These are phyloP conservation scores for Lolium rigidum DNA, from an alignment of 176 grass and related monocot genomes.

Conservation along the genomic window DNA sequence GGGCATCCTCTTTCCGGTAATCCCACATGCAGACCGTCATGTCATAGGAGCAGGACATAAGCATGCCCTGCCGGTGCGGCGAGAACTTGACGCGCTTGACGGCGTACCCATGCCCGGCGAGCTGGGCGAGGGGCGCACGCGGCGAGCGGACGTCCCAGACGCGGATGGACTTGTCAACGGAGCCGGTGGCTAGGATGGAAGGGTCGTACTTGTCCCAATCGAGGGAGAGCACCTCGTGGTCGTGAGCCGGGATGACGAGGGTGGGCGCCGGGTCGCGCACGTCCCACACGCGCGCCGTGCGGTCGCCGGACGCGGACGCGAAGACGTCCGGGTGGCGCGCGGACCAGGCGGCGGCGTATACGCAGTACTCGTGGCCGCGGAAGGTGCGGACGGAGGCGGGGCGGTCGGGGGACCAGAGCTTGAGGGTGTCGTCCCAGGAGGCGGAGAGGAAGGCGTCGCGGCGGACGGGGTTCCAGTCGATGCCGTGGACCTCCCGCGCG, in stretches of 20 bases:
- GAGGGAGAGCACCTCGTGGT: constrained; percentile 27
- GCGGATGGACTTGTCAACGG: constrained; percentile 85
- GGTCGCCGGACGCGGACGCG: constrained; percentile 17
- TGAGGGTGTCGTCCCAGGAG: constrained; percentile 31
- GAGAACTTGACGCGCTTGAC: constrained; percentile 86
- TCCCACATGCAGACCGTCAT: constrained; percentile 97
- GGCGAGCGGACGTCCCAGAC: constrained; percentile 86
- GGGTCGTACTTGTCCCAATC: constrained; percentile 79
- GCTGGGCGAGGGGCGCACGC: constrained; percentile 59
- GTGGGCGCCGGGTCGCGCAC: constrained; percentile 19
- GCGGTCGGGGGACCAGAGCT: constrained; percentile 28
- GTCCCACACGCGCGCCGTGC: constrained; percentile 24
- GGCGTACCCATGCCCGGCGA: constrained; percentile 75
- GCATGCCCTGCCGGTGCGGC: constrained; percentile 71
- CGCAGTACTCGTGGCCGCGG: constrained; percentile 28
- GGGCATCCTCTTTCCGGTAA: constrained; percentile 75
- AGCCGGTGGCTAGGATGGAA: constrained; percentile 78
- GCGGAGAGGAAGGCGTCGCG: constrained; percentile 31
- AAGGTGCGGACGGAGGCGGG: constrained; percentile 30
- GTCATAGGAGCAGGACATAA: constrained; percentile 91
- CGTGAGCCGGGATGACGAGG: constrained; percentile 24
- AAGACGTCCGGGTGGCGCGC: constrained; percentile 27
- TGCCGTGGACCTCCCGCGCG: constrained; percentile 26
- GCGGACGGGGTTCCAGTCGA: constrained; percentile 30
- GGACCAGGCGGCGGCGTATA: constrained; percentile 27